phyloP scores from a whole-genome alignment of 208 protist species.

The Phytomonas sp. region DNA sequence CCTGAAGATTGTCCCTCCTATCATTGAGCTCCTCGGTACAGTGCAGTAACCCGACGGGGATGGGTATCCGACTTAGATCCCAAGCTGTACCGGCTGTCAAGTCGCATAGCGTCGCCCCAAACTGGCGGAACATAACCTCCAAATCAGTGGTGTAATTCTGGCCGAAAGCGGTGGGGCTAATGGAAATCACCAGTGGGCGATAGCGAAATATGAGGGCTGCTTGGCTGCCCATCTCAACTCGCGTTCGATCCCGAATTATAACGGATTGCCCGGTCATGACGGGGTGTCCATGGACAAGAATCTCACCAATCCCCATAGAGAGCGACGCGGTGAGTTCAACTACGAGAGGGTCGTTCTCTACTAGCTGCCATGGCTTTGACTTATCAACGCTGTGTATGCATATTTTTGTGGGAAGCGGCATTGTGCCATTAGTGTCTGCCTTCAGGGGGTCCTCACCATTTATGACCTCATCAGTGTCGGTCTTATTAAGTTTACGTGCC shows the following conservation, averaged over 20 bases:
- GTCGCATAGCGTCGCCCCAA: constrained; percentile 62
- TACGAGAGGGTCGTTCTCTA: constrained; percentile 24
- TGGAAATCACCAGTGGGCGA: constrained; percentile 64
- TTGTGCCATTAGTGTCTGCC: background rate
- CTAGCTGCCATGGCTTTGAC: constrained; percentile 4
- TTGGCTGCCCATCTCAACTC: constrained; percentile 34
- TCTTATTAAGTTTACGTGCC: constrained; percentile 5
- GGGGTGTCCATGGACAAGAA: no score
- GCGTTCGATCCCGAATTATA: no score
- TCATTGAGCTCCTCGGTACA: constrained; percentile 49
- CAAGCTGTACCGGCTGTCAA: constrained; percentile 10
- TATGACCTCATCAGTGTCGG: constrained; percentile 10
- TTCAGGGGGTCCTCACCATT: background rate
- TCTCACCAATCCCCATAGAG: constrained; percentile 25
- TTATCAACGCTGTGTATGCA: background rate
- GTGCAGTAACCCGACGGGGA: constrained; percentile 54
- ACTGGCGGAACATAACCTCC: constrained; percentile 40
- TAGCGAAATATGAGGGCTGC: constrained; percentile 39
- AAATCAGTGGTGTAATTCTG: constrained; percentile 40
- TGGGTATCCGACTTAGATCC: background rate
- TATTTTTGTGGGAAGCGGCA: background rate
- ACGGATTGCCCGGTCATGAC: no score
- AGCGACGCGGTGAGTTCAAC: constrained; percentile 37
- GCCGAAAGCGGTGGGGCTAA: constrained; percentile 30
- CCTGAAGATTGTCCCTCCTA: constrained; percentile 38